Percentiles rank a stretch among this genome's conserved stretches.
These are phyloP conservation scores for Penstemon davidsonii DNA, from an alignment of 257 asterid genomes.

Conservation along the genomic window DNA sequence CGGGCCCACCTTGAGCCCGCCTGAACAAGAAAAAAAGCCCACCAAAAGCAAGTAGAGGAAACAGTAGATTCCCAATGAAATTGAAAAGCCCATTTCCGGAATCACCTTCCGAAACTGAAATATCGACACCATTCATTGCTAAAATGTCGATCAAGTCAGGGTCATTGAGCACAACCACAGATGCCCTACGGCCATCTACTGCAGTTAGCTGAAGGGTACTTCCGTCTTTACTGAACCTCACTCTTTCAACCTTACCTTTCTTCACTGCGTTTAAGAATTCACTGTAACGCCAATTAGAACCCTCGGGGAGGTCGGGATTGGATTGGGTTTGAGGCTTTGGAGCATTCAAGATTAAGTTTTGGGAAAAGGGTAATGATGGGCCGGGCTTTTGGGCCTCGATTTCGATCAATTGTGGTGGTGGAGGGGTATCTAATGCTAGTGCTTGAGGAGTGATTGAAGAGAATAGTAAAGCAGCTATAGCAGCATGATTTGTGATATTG, in stretches of 20 bases:
- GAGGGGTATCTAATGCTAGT: slow-evolving; percentile 56
- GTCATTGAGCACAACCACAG: slow-evolving; percentile 84
- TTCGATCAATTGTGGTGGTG: slow-evolving; percentile 58
- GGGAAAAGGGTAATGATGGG: slow-evolving; percentile 62
- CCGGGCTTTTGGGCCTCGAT: slow-evolving; percentile 57
- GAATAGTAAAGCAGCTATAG: slow-evolving; percentile 74
- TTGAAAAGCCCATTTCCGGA: slow-evolving; percentile 74
- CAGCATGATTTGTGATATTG: slow-evolving; percentile 50
- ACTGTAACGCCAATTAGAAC: slow-evolving; percentile 90
- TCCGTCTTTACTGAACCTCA: slow-evolving; percentile 91
- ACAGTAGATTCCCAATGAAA: slow-evolving; percentile 76
- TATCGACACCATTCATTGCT: slow-evolving; percentile 97
- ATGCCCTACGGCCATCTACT: slow-evolving; percentile 83
- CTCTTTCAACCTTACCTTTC: slow-evolving; percentile 96
- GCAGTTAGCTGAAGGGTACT: slow-evolving; percentile 87
- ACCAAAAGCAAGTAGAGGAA: slow-evolving; percentile 76
- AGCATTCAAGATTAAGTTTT: slow-evolving; percentile 67
- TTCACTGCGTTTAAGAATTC: slow-evolving; percentile 92
- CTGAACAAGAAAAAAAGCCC: slow-evolving; percentile 81
- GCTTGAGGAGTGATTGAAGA: slow-evolving; percentile 78
- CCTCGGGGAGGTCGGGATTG: slow-evolving; percentile 76
- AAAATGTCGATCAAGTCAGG: slow-evolving; percentile 90
- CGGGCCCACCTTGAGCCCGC: slow-evolving; percentile 96
- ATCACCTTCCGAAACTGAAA: slow-evolving; percentile 92
- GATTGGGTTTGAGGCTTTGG: slow-evolving; percentile 77